Conservation (phyloP, 2,329 filamentous ascomycete species). For the Nannizzia gypsea region DNA sequence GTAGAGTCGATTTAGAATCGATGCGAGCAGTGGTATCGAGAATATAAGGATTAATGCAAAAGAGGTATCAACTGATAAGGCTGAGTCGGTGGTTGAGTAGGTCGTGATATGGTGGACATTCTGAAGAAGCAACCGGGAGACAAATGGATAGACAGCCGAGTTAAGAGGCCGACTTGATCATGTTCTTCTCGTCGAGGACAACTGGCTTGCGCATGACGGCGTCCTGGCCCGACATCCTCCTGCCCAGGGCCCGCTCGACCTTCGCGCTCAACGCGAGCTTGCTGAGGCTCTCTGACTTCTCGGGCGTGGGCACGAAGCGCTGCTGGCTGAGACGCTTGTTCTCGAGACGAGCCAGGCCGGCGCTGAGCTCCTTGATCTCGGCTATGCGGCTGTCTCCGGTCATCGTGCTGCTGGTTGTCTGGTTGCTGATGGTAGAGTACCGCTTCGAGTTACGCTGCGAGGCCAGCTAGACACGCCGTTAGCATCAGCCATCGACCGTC, state of each 20-base stretch:
- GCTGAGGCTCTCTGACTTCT: conserved; percentile 70
- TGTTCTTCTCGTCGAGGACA: conserved; percentile 28
- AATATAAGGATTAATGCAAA: neutral
- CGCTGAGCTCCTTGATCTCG: conserved; percentile 64
- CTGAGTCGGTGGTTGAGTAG: neutral
- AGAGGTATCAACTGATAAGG: neutral
- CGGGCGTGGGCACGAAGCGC: conserved; percentile 63
- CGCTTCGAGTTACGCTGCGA: conserved; percentile 42
- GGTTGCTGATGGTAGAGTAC: conserved; percentile 43
- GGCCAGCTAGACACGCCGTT: conserved; percentile 20
- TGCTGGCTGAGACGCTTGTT: conserved; percentile 76
- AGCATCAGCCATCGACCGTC: no score
- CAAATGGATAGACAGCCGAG: no score
- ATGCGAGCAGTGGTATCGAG: neutral
- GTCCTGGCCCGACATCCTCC: conserved; percentile 80
- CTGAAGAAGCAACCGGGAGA: neutral
- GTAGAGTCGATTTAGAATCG: neutral
- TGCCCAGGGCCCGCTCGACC: conserved; percentile 72
- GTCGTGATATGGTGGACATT: neutral
- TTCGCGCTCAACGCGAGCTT: conserved; percentile 85
- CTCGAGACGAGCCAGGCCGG: conserved; percentile 74
- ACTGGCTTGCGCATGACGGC: conserved; percentile 60
- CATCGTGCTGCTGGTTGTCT: conserved; percentile 30
- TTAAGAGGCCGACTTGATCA: conserved; percentile 11
- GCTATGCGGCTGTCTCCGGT: conserved; percentile 43